Evolutionary conservation across 2,329 filamentous ascomycete species (phyloP).

Genomic region (Malbranchea zuffiana): DNA sequence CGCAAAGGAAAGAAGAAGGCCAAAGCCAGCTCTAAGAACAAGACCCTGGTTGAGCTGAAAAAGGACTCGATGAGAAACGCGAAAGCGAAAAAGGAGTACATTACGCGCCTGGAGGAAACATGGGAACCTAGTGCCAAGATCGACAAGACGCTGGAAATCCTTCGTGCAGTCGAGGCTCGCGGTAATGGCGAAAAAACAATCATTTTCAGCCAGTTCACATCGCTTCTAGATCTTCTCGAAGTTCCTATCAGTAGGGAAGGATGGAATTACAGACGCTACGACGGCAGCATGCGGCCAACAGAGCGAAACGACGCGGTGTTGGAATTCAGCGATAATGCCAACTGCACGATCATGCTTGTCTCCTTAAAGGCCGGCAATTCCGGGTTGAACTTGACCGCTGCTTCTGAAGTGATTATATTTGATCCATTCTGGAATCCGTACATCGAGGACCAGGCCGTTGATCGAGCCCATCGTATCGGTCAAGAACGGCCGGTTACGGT

Average conservation of each 20-base stretch:
- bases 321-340: conserved; percentile 52
- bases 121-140: conserved; percentile 70
- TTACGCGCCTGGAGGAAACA: conserved; percentile 53
- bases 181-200: conserved; percentile 61
- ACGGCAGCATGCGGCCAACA: conserved; percentile 60
- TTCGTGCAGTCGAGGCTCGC: conserved; percentile 41
- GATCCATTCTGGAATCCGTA: conserved; percentile 94
- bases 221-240: conserved; percentile 65
- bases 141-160: conserved; percentile 54
- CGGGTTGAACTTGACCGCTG: conserved; percentile 73
- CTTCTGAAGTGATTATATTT: conserved; percentile 77
- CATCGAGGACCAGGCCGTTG: conserved; percentile 84
- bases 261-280: conserved; percentile 57
- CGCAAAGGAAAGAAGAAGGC: conserved; percentile 32
- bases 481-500: conserved; percentile 64
- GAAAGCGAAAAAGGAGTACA: conserved; percentile 56
- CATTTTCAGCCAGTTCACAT: conserved; percentile 73
- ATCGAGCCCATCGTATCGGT: conserved; percentile 79
- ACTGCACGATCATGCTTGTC: conserved; percentile 60
- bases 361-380: conserved; percentile 74
- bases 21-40: conserved; percentile 41
- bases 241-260: conserved; percentile 53
- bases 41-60: conserved; percentile 55
- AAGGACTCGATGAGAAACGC: conserved; percentile 54
- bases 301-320: conserved; percentile 57